Conservation (phyloP, 805 yeast genomes). For the Pichia nanzhaoensis region DNA sequence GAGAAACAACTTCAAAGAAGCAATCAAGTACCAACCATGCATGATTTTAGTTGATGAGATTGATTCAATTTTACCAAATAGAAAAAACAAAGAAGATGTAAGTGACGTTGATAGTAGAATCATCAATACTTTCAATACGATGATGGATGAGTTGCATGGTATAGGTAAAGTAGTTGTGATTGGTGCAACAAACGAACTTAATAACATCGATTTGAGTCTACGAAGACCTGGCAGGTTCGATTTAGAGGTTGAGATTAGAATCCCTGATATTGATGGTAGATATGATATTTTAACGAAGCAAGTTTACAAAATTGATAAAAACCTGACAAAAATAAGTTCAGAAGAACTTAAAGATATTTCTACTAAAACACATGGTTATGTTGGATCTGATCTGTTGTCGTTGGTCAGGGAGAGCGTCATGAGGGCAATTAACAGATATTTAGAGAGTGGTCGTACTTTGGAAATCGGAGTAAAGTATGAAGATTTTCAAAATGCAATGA, state of each 20-base stretch:
- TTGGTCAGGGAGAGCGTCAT: constrained; percentile 83
- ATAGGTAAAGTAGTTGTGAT: constrained; percentile 55
- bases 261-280: constrained; percentile 83
- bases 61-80: constrained; percentile 82
- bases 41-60: constrained; percentile 88
- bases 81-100: constrained; percentile 68
- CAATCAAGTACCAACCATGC: constrained; percentile 77
- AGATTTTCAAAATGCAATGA: constrained; percentile 67
- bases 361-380: constrained; percentile 87
- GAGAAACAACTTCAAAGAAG: constrained; percentile 80
- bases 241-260: constrained; percentile 85
- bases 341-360: constrained; percentile 62
- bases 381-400: constrained; percentile 92
- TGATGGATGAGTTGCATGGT: constrained; percentile 70
- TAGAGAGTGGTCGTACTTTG: constrained; percentile 22
- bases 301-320: constrained; percentile 44
- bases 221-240: constrained; percentile 93
- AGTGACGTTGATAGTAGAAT: constrained; percentile 89
- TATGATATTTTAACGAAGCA: constrained; percentile 62
- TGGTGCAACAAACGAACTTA: constrained; percentile 95
- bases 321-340: constrained; percentile 39
- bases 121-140: constrained; percentile 77
- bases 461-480: constrained; percentile 29
- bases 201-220: constrained; percentile 81
- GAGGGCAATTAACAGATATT: constrained; percentile 65